Conservation (phyloP, 1,284 basidiomycete species). For the Puccinia hordei region DNA sequence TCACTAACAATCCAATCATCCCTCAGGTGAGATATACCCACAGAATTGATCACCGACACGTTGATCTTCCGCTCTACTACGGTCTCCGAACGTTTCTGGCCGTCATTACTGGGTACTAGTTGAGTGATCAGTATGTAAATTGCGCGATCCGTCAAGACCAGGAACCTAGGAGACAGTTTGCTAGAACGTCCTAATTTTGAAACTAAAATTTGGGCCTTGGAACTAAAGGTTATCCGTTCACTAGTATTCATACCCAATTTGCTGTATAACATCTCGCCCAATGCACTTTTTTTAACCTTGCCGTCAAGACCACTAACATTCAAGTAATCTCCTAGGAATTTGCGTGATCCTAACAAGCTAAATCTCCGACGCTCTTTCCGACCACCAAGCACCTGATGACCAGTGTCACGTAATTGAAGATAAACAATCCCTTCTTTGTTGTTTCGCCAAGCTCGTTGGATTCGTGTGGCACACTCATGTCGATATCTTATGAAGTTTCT, state of each 20-base stretch:
- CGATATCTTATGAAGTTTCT: conserved; percentile 93
- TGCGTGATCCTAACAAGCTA: conserved; percentile 88
- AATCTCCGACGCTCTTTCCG: conserved; percentile 92
- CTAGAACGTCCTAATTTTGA: conserved; percentile 85
- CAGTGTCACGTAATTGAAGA: conserved; percentile 85
- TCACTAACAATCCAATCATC: conserved; percentile 88
- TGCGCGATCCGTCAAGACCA: conserved; percentile 85
- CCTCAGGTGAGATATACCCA: conserved; percentile 81
- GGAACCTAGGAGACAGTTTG: conserved; percentile 86
- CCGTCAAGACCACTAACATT: conserved; percentile 70
- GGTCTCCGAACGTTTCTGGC: conserved; percentile 64
- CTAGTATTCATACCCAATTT: conserved; percentile 75
- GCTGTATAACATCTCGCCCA: conserved; percentile 76
- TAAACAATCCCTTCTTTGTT: conserved; percentile 92
- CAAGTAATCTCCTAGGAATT: conserved; percentile 96
- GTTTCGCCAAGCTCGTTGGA: conserved; percentile 97
- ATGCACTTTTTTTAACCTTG: conserved; percentile 65
- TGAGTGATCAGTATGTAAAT: conserved; percentile 76
- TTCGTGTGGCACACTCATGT: conserved; percentile 89
- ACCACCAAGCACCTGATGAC: conserved; percentile 84
- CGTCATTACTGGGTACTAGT: conserved; percentile 67
- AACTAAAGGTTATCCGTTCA: conserved; percentile 83
- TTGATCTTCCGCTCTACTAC: conserved; percentile 85
- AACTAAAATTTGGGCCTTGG: conserved; percentile 79
- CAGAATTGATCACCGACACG: conserved; percentile 78